Base-by-base conservation (phyloP, 2,329 filamentous ascomycete genomes). In the Aspergillus sp. region DNA sequence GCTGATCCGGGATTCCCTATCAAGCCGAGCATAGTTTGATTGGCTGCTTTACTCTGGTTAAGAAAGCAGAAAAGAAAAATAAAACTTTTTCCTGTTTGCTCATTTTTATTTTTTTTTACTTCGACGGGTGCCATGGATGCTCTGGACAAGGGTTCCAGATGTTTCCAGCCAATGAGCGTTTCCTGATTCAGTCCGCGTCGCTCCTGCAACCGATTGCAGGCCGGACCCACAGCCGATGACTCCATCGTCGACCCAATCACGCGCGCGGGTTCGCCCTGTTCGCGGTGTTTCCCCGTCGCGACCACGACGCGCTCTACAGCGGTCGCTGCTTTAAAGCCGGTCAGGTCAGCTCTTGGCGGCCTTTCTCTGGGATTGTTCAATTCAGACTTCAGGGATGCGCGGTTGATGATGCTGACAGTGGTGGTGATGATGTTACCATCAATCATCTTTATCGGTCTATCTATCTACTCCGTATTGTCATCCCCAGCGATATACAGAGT, bases 291-390 rank as follows among this genome's bases (percentile, higher is more conserved):
- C 53, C 19, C 19, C 19, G 19, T 57, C 58, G 45, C 55, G 56
- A 60, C 55, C 56, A 35, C 33, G n/a, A 35, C 58, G 57, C 57
- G 50, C 41, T 36, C 44, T 59, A 48, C 55, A 40, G 47, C 54
- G 19, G 36, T 55, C 51, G 62, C 64, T 59, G 64, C 63, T 66
- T 65, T 64, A 60, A 64, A 54, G 58, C 54, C 49, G 47, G 47
- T 40, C 48, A 35, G 12, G 43, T 46, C 19, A 19, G 26, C 36
- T 27, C 30, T 48, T 44, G 39, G 29, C 7, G 35, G 42, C 43
- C 38, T 29, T 46, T 44, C 36, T 40, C 42, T 26, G 19, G 26
- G 26, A 27, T 39, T 41, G 39, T 36, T 36, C 34, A 19, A 3
- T 36, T n/a, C 34, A 36, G n/a, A n/a, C 7, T 36, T 19, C n/a